These are phyloP conservation scores for Aspergillus quadricinctus DNA, from an alignment of 2,329 filamentous ascomycete genomes.

Conservation along the genomic window DNA sequence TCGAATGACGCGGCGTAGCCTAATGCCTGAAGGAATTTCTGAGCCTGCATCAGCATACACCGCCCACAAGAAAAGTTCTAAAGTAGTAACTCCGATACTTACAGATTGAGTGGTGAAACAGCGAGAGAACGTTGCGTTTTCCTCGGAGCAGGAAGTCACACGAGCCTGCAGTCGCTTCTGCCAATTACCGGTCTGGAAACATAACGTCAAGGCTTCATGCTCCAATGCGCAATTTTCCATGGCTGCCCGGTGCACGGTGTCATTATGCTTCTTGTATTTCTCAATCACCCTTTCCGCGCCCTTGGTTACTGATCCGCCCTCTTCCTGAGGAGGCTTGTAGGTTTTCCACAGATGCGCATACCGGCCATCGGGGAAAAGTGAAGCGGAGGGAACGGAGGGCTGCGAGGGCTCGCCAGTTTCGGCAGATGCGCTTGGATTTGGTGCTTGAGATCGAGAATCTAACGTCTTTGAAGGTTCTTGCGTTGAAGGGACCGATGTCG, in stretches of 20 bases:
- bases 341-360: conserved; percentile 90
- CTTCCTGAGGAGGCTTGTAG: conserved; percentile 68
- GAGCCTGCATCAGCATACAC: conserved; percentile 5
- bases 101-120: conserved; percentile 88
- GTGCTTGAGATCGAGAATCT: conserved; percentile 21
- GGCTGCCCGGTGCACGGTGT: conserved; percentile 71
- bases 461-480: conserved; percentile 16
- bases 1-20: conserved; percentile 73
- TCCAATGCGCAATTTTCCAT: conserved; percentile 91
- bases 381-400: conserved; percentile 44
- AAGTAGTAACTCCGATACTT: conserved; percentile 24
- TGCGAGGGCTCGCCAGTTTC: conserved; percentile 24
- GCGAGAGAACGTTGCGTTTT: conserved; percentile 73
- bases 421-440: conserved; percentile 13
- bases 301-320: conserved; percentile 69
- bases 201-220: conserved; percentile 76
- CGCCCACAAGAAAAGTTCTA: not conserved
- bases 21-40: conserved; percentile 85
- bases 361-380: conserved; percentile 63
- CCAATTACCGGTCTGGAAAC: conserved; percentile 70
- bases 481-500: conserved; percentile 20
- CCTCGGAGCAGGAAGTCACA: conserved; percentile 73
- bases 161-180: conserved; percentile 49
- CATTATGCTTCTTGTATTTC: conserved; percentile 76
- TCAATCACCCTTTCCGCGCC: conserved; percentile 80